A percentile compares a stretch with the other conserved stretches of the same genome.
Conservation (phyloP, 805 yeast genomes). For the Candida pini region DNA sequence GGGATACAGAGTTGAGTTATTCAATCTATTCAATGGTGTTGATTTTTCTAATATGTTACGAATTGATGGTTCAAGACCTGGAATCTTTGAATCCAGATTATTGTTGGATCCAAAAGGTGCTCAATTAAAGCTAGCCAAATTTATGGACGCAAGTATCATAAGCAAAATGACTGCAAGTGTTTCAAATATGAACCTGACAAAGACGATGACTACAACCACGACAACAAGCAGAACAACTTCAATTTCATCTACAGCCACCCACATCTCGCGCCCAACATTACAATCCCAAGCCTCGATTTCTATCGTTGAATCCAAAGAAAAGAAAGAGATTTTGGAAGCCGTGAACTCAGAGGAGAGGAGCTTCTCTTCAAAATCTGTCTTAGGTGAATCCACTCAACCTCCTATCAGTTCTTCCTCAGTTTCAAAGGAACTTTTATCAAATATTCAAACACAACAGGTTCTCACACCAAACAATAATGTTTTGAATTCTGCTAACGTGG, state of each 20-base stretch:
- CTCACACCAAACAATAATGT: slow-evolving; percentile 19
- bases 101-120: slow-evolving; percentile 47
- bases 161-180: slow-evolving; percentile 33
- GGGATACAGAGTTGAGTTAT: slow-evolving; percentile 48
- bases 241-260: background rate
- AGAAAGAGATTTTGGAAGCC: too few relatives aligned
- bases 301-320: too few relatives aligned
- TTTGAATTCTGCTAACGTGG: slow-evolving; percentile 13
- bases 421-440: too few relatives aligned
- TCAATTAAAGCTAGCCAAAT: slow-evolving; percentile 36
- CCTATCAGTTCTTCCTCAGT: too few relatives aligned
- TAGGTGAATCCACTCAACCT: too few relatives aligned
- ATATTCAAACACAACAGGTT: slow-evolving; percentile 9
- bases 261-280: background rate
- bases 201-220: slow-evolving; percentile 20
- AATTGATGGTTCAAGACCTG: slow-evolving; percentile 57
- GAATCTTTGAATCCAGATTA: slow-evolving; percentile 53
- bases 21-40: slow-evolving; percentile 51
- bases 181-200: slow-evolving; percentile 29
- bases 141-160: slow-evolving; percentile 30
- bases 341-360: too few relatives aligned
- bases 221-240: slow-evolving; percentile 4
- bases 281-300: background rate
- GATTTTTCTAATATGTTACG: slow-evolving; percentile 40
- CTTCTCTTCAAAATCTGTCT: too few relatives aligned